Evolutionary conservation across 1,284 basidiomycete genomes (phyloP).

Genomic region (Xerocomus nothofagi): DNA sequence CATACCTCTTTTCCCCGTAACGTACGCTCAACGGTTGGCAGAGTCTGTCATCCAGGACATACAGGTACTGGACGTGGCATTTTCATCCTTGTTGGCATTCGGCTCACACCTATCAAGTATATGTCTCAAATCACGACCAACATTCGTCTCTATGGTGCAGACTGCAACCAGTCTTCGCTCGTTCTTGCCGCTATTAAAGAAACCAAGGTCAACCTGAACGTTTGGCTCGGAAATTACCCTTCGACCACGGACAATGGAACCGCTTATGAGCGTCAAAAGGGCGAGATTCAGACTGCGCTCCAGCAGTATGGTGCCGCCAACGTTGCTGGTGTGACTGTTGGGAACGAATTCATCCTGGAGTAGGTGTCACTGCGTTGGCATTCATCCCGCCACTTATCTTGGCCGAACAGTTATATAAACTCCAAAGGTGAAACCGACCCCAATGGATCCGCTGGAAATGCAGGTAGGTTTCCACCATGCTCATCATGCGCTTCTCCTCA

Average conservation of each 20-base stretch:
- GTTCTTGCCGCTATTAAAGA: slow-evolving; percentile 80
- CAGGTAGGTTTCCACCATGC: slow-evolving; percentile 41
- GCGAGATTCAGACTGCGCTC: slow-evolving; percentile 65
- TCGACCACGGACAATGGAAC: slow-evolving; percentile 58
- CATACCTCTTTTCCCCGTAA: not conserved
- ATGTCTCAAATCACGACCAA: slow-evolving; percentile 59
- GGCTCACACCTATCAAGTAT: slow-evolving; percentile 38
- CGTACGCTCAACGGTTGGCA: slow-evolving; percentile 19
- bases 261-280: slow-evolving; percentile 74
- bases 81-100: not conserved
- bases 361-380: slow-evolving; percentile 35
- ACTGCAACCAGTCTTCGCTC: slow-evolving; percentile 58
- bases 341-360: slow-evolving; percentile 85
- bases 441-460: slow-evolving; percentile 57
- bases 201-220: slow-evolving; percentile 85
- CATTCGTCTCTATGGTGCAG: slow-evolving; percentile 58
- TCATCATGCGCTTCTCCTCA: slow-evolving; percentile 1
- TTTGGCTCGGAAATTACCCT: slow-evolving; percentile 85
- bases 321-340: slow-evolving; percentile 79
- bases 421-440: slow-evolving; percentile 40
- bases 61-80: slow-evolving; percentile 37
- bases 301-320: slow-evolving; percentile 78
- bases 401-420: slow-evolving; percentile 52
- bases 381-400: slow-evolving; percentile 3
- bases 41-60: slow-evolving; percentile 51